phyloP scores from a whole-genome alignment of 2,329 filamentous ascomycete species.

The Penicillium digitatum region DNA sequence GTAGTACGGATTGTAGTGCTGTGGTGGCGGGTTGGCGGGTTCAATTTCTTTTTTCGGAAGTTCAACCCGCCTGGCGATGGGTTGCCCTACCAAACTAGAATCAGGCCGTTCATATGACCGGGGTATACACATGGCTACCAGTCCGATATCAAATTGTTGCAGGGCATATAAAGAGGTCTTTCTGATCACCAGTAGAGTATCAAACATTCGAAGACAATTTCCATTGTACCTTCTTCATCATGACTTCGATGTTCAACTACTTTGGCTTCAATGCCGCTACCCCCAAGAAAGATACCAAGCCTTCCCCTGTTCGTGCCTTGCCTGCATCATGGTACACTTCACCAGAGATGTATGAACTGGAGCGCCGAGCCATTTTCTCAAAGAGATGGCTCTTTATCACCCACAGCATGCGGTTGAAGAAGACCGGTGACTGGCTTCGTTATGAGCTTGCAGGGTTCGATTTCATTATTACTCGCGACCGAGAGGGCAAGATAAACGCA shows the following conservation, averaged over 20 bases:
- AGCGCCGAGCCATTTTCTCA: slow-evolving; percentile 23
- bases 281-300: slow-evolving; percentile 10
- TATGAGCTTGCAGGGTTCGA: slow-evolving; percentile 23
- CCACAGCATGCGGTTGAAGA: slow-evolving; percentile 21
- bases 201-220: background rate
- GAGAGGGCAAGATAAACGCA: slow-evolving; percentile 19
- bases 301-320: slow-evolving; percentile 16
- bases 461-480: slow-evolving; percentile 22
- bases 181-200: background rate
- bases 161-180: background rate
- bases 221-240: background rate
- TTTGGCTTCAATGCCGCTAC: slow-evolving; percentile 19
- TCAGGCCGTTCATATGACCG: slow-evolving; percentile 1
- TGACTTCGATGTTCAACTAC: slow-evolving; percentile 22
- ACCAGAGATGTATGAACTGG: slow-evolving; percentile 24
- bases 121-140: background rate
- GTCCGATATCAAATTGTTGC: background rate
- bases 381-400: slow-evolving; percentile 23
- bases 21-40: slow-evolving; percentile 3
- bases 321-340: slow-evolving; percentile 24
- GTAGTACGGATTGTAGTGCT: background rate
- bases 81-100: background rate
- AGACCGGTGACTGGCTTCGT: slow-evolving; percentile 22
- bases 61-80: background rate
- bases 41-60: slow-evolving; percentile 1